Base-by-base conservation (phyloP, 805 yeast genomes). In the Scheffersomyces coipomensis region DNA sequence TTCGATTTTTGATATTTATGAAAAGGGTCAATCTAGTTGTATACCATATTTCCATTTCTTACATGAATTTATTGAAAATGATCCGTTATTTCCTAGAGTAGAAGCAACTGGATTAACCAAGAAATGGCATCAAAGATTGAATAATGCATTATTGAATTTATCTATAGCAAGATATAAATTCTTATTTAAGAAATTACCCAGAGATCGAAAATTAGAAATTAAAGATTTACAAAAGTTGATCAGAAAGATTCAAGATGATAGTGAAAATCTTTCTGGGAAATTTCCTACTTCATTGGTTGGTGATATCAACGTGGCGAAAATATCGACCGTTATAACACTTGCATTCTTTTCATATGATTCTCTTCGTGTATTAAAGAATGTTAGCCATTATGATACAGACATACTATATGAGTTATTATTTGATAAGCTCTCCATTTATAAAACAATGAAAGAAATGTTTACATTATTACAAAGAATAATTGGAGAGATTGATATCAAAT, bases 221-320 rank as follows among this genome's bases (percentile, higher is more conserved):
- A 51, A 69, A 19, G 84, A 84, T 58, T 68, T 85, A 2, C 68
- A 77, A 33, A 73, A 78, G 31, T 66, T 83, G 4, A 78, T 83
- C 0, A 81, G 80, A 34, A 52, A 56, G 27, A 71, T 86, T 16
- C 68, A 80, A 7, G 59, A 60, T 2, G 71, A 71, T 23, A 75
- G 83, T 13, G 65, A 73, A 39, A 50, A 52, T 15, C 55, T 84
- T 19, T 86, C 82, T 46, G 82, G 78, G 43, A 60, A 79, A 44
- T 86, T 81, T 51, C 76, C 75, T 26, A 64, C 62, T 30, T 83
- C 88, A 0, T 58, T 86, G n/a, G 59, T 85, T 32, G 88, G 80
- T 16, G 67, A 67, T 41, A 56, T 85, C 3, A 59, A 71, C 33
- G 74, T 86, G 25, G 60, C 85, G 1, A 58, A 62, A 23, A 73